These are phyloP conservation scores for Bryoglossum gracile DNA, from an alignment of 495 filamentous ascomycete species.

Conservation along the genomic window DNA sequence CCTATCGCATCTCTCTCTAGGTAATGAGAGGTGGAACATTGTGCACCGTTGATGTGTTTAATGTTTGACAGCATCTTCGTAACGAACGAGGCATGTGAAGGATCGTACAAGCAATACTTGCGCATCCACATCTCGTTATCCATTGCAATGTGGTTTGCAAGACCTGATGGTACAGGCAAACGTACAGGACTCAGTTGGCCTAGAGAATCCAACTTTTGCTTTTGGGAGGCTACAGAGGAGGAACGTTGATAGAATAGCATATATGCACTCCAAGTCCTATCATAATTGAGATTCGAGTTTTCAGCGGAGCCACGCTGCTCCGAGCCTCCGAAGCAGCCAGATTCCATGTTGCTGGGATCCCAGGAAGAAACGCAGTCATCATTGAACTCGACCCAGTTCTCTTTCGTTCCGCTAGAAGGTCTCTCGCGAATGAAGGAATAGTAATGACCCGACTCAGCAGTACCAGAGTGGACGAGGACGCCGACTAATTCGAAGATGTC, in stretches of 20 bases:
- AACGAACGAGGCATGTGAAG: slow-evolving; percentile 61
- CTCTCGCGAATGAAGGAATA: slow-evolving; percentile 90
- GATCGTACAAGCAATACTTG: slow-evolving; percentile 75
- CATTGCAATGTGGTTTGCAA: slow-evolving; percentile 55
- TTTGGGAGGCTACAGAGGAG: slow-evolving; percentile 49
- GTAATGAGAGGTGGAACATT: slow-evolving; percentile 41
- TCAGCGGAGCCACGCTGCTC: slow-evolving; percentile 44
- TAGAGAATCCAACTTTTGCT: slow-evolving; percentile 30
- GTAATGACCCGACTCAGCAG: slow-evolving; percentile 92
- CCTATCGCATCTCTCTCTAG: slow-evolving; percentile 55
- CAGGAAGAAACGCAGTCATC: slow-evolving; percentile 74
- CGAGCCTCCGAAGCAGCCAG: slow-evolving; percentile 72
- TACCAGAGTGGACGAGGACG: slow-evolving; percentile 85
- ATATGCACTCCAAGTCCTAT: slow-evolving; percentile 82
- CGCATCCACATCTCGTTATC: slow-evolving; percentile 70
- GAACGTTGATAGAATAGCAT: slow-evolving; percentile 96
- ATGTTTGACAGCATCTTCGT: slow-evolving; percentile 46
- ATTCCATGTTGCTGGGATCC: slow-evolving; percentile 64
- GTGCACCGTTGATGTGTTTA: slow-evolving; percentile 32
- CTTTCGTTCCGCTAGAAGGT: slow-evolving; percentile 42
- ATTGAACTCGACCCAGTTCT: slow-evolving; percentile 87
- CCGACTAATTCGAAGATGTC: slow-evolving; percentile 92
- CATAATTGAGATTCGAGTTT: slow-evolving; percentile 37
- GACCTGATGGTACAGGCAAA: slow-evolving; percentile 44
- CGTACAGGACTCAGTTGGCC: slow-evolving; percentile 42